Base-by-base conservation (phyloP, 2,329 filamentous ascomycete species). In the Botryosphaeria dothidea region DNA sequence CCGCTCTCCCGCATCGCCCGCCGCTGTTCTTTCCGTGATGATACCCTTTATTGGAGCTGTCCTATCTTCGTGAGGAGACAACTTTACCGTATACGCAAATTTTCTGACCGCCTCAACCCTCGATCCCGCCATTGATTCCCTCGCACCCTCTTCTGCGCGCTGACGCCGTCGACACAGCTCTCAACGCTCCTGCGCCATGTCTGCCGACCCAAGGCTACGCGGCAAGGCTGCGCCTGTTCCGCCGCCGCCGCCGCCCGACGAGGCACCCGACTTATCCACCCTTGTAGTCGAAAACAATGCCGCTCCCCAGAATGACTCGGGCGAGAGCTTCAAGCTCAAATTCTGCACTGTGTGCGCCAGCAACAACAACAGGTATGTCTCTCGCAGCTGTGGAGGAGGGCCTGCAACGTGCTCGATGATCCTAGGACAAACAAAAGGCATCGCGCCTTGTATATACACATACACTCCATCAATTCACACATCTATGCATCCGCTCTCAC, bases 261-360 rank as follows among this genome's bases (percentile, higher is more conserved):
- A 75, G 9, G 73, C 73, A 19, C 71, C 75, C 34, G 74, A 75
- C 67, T 69, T 67, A 65, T 74, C 67, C 64, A 70, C 49, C 43
- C 69, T 70, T 68, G 71, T 66, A 61, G 61, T 75, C 60, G 75
- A 79, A 62, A 73, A 71, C 45, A 65, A 68, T 43, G 49, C 31
- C 45, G 65, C 68, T n/a, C 29, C 45, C 60, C 65, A 66, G 62
- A 62, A 65, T n/a, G 72, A 75, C 17, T 65, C 71, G 3, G 78
- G 81, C 15, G 82, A 85, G 27, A 82, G 81, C n/a, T 97, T 89
- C 84, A 97, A 95, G 80, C 86, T 99, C 67, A 96, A 92, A 75
- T 97, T 98, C 80, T 97, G 93, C 83, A 98, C 95, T 2, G 94
- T 99, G n/a, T 99, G 95, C 80, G 95, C 95, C 7, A 97, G 93